Evolutionary conservation across 169 alveolate species (phyloP).

Genomic region (Besnoitia besnoiti): DNA sequence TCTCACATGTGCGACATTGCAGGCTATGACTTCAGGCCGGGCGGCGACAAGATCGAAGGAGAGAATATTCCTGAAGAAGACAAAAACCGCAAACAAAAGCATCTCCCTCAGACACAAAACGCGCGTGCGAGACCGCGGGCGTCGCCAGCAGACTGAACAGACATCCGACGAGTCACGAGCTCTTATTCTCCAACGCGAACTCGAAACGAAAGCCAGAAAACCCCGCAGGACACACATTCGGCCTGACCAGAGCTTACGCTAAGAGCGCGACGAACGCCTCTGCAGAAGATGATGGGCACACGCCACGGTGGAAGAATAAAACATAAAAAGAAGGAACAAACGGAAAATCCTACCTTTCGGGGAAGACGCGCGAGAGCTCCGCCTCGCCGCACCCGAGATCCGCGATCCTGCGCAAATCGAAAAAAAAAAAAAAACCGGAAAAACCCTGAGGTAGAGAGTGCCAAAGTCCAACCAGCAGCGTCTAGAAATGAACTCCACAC

Average conservation of each 20-base stretch:
- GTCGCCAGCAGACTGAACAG: background rate
- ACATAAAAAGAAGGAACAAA: background rate
- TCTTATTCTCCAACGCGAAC: too few relatives aligned
- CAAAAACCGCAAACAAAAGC: background rate
- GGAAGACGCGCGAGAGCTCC: background rate
- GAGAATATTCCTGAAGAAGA: background rate
- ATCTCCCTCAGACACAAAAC: too few relatives aligned
- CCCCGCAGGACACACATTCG: too few relatives aligned
- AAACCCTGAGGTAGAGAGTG: background rate
- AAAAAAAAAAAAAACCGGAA: background rate
- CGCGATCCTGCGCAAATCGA: background rate
- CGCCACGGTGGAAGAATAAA: background rate
- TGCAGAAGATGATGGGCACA: too few relatives aligned
- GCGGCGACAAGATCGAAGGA: conserved; percentile 28
- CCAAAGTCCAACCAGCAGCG: background rate
- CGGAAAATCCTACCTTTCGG: background rate
- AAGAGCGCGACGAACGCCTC: too few relatives aligned
- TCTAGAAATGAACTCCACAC: too few relatives aligned
- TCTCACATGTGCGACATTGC: conserved; percentile 6
- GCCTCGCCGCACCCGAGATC: conserved; percentile 31
- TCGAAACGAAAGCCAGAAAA: too few relatives aligned
- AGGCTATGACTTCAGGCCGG: background rate
- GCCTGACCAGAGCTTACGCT: too few relatives aligned
- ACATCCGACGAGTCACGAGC: background rate
- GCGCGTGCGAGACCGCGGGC: too few relatives aligned